These are phyloP conservation scores for Solanum chaucha DNA, from an alignment of 257 asterid genomes.

Conservation along the genomic window DNA sequence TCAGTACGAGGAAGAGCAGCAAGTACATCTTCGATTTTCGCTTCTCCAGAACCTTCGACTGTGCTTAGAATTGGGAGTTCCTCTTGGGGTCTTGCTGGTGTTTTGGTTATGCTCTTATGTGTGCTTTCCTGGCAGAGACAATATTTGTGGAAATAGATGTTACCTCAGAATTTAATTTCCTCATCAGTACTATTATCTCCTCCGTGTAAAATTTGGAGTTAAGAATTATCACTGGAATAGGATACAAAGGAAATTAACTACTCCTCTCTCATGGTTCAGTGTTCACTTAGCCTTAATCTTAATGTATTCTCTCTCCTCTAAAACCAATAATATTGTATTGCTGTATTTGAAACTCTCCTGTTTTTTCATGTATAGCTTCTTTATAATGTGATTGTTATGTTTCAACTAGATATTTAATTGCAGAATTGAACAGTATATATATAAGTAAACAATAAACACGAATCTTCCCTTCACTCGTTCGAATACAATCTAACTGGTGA, in stretches of 20 bases:
- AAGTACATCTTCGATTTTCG: not conserved
- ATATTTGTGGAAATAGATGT: constrained; percentile 38
- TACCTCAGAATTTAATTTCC: not conserved
- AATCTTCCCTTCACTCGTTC: not conserved
- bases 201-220: not conserved
- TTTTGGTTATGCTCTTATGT: constrained; percentile 44
- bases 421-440: not conserved
- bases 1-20: not conserved
- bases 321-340: not conserved
- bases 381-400: not conserved
- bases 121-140: constrained; percentile 54
- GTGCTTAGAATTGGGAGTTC: constrained; percentile 48
- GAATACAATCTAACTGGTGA: not conserved
- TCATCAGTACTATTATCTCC: no score
- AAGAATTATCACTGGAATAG: not conserved
- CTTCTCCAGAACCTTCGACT: constrained; percentile 12
- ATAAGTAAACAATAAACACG: not conserved
- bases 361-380: not conserved
- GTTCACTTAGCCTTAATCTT: not conserved
- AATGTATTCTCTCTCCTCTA: not conserved
- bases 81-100: constrained; percentile 58
- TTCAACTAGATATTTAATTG: not conserved
- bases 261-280: not conserved
- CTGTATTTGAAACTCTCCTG: not conserved
- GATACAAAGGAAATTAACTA: not conserved